Base-by-base conservation (phyloP, 163 green algal genomes). In the Scenedesmus sp. region DNA sequence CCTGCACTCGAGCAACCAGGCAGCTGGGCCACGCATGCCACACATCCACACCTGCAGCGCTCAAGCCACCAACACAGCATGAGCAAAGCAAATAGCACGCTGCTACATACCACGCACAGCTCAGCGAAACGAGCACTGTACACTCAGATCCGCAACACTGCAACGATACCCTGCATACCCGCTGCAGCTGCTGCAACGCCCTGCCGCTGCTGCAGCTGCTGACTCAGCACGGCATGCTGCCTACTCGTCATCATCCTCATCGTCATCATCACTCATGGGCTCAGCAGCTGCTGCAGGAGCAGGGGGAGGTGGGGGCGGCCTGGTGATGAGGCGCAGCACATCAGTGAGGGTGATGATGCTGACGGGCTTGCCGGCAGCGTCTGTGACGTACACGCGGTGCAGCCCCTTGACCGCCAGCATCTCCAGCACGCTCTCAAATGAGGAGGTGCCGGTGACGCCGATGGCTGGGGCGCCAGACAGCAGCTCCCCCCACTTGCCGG, bases 361-460 rank as follows among this genome's bases (percentile, higher is more conserved):
- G 1, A 92, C 70, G 0, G 94, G 91, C 76, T 86, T 89, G 85
- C 93, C 85, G 9, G 94, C 93, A 6, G 51, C 82, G 51, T 96
- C 93, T 18, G 94, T 86, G 22, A 97, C 94, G 81, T 98, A 98
- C 53, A 98, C 90, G 56, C 96, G 93, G 93, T 98, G 96, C 80
- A 98, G 94, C 53, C 91, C 70, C 43, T 94, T 86, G 0, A 87
- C 70, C 20, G 94, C 90, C 61, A 97, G 92, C 46, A 91, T 53
- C 56, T 89, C 70, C 1, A 95, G 65, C 65, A 92, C 88, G 13
- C 12, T 22, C 65, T 85, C 88, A 42, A 92, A 78, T 20, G 81
- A 89, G 81, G 15, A 68, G 65, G 42, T 30, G 9, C 6, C 15
- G 18, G 30, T 86, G 16, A 85, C 76, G 35, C 40, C 37, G 26